Percentiles rank a stretch among this genome's conserved stretches.
Evolutionary conservation across 108 stramenopile genomes (phyloP).

Genomic region (Conticribra weissflogii): DNA sequence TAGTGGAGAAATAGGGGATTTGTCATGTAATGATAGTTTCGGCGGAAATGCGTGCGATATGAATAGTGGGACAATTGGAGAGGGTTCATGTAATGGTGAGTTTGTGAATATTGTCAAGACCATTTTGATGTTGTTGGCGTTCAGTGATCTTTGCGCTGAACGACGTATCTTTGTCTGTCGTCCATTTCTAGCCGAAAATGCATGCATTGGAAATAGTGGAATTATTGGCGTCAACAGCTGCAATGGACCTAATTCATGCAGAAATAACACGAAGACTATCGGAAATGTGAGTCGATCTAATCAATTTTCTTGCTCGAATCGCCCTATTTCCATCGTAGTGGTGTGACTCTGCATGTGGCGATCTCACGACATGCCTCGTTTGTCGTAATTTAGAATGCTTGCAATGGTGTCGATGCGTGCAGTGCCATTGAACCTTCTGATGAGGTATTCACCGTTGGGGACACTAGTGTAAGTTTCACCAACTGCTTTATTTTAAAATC

Average conservation of each 20-base stretch:
- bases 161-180: no score
- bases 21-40: background rate
- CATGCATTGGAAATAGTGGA: background rate
- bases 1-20: background rate
- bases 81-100: background rate
- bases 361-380: background rate
- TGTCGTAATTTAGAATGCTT: background rate
- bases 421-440: background rate
- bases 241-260: background rate
- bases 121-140: no score
- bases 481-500: background rate
- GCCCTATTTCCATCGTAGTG: background rate
- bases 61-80: background rate
- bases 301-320: background rate
- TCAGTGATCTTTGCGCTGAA: no score
- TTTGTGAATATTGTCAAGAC: no score
- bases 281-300: background rate
- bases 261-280: background rate
- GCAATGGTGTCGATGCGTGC: background rate
- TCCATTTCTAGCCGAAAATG: no score
- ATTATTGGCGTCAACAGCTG: background rate
- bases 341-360: background rate
- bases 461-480: background rate
- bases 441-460: background rate
- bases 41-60: background rate